Evolutionary conservation across 2,329 filamentous ascomycete genomes (phyloP), one percentile per base, ranked within the genome.

Genomic region (Colletotrichum sp.): DNA sequence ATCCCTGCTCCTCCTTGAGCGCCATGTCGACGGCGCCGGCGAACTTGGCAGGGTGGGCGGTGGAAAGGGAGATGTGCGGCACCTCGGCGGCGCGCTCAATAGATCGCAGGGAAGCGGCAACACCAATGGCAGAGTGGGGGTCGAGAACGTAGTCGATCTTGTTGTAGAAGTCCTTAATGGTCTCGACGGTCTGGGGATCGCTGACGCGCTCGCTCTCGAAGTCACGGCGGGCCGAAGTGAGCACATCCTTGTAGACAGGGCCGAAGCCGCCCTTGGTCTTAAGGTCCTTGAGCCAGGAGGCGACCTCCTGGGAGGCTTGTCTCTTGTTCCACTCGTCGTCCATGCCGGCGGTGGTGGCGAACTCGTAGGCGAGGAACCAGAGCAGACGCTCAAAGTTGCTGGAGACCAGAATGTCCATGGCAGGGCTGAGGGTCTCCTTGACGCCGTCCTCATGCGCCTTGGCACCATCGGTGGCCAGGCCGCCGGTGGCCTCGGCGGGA

Each of bases 331-430:
- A 93, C 78, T 90, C 87, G 70, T 92, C 90, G 80, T 93, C 91
- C 89, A 93, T 91, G 67, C 91, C 90, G 6, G 89, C 88, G 15
- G 84, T 87, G 8, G 87, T 82, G 21, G 92, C 92, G 76, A 93
- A 93, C 79, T 94, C 91, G 86, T 95, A 95, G 3, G 95, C 94
- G 32, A 99, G 89, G 89, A 95, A 98, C 96, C 96, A 99, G 13
- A 99, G 90, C 7, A 99, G 89, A 36, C 97, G 92, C 89, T 99
- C 97, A 83, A 99, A 99, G 88, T 99, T 99, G 84, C 94, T 97
- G 28, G 94, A 96, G 15, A 99, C 96, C 5, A 99, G 89, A 79
- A 99, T 99, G 84, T 99, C 97, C 97, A 99, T 99, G 62, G 97
- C 97, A 0, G 97, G 97, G 80, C 94, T 96, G 68, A 98, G 90